Evolutionary conservation across 1,284 basidiomycete species (phyloP).

Genomic region (Sanguinoderma infundibulare): DNA sequence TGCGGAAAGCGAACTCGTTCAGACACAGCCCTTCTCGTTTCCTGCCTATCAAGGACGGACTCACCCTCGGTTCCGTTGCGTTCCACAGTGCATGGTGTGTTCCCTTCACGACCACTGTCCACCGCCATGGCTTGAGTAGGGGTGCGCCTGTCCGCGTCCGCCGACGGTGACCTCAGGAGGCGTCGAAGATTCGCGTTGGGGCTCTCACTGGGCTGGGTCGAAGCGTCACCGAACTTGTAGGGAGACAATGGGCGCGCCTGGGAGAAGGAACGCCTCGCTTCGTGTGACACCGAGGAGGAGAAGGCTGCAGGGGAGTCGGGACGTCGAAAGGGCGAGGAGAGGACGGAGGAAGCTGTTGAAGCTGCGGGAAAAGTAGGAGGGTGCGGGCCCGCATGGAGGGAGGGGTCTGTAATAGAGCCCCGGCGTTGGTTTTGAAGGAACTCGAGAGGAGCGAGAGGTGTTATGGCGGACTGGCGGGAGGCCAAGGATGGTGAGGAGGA

Average conservation of each 20-base stretch:
- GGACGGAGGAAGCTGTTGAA: slow-evolving; percentile 26
- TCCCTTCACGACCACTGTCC: slow-evolving; percentile 21
- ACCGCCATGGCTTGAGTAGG: slow-evolving; percentile 21
- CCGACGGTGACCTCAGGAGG: slow-evolving; percentile 43
- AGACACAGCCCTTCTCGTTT: slow-evolving; percentile 19
- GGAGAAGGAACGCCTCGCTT: slow-evolving; percentile 39
- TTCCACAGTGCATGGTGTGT: slow-evolving; percentile 13
- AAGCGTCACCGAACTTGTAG: slow-evolving; percentile 70
- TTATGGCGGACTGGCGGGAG: slow-evolving; percentile 43
- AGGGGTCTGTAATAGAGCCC: slow-evolving; percentile 81
- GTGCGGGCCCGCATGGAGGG: slow-evolving; percentile 57
- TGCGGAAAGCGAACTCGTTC: slow-evolving; percentile 24
- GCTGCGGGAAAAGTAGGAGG: slow-evolving; percentile 35
- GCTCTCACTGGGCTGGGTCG: slow-evolving; percentile 45
- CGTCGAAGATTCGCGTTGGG: slow-evolving; percentile 54
- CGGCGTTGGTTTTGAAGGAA: slow-evolving; percentile 77
- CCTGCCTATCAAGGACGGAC: slow-evolving; percentile 11
- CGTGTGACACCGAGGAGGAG: slow-evolving; percentile 35
- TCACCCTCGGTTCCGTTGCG: slow-evolving; percentile 21
- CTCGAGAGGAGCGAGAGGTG: slow-evolving; percentile 72
- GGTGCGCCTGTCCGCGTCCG: slow-evolving; percentile 28
- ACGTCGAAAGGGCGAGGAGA: slow-evolving; percentile 33
- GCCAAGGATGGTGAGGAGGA: slow-evolving; percentile 35
- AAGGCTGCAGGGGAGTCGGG: slow-evolving; percentile 31
- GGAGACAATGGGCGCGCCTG: slow-evolving; percentile 67